A percentile compares a stretch with the other conserved stretches of the same genome.
phyloP scores from a whole-genome alignment of 2,329 filamentous ascomycete species.

The Xylaria sp. region DNA sequence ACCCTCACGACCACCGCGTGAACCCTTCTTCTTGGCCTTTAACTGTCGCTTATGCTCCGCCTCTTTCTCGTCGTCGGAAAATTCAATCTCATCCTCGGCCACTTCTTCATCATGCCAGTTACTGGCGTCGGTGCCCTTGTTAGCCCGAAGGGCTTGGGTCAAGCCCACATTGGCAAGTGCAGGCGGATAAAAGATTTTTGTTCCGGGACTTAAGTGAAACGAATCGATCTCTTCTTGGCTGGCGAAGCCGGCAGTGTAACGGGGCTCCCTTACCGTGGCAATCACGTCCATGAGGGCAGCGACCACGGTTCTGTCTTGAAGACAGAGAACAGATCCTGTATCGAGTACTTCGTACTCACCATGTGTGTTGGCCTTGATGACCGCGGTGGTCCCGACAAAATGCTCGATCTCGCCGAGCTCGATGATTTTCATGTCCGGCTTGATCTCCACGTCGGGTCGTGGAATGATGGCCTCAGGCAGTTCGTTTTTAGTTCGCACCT shows the following conservation, averaged over 20 bases:
- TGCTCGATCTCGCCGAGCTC: slow-evolving; percentile 70
- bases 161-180: slow-evolving; percentile 79
- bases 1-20: slow-evolving; percentile 35
- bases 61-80: slow-evolving; percentile 95
- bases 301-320: slow-evolving; percentile 67
- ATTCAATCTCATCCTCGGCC: slow-evolving; percentile 80
- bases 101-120: slow-evolving; percentile 94
- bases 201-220: slow-evolving; percentile 62
- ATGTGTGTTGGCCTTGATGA: slow-evolving; percentile 72
- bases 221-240: slow-evolving; percentile 62
- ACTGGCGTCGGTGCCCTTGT: slow-evolving; percentile 89
- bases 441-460: slow-evolving; percentile 75
- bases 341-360: slow-evolving; percentile 85
- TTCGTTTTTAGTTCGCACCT: slow-evolving; percentile 80
- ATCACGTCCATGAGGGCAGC: slow-evolving; percentile 81
- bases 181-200: slow-evolving; percentile 72
- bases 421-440: slow-evolving; percentile 68
- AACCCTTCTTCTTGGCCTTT: slow-evolving; percentile 58
- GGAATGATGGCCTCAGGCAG: slow-evolving; percentile 56
- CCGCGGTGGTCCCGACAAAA: slow-evolving; percentile 69
- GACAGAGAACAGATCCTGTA: slow-evolving; percentile 75
- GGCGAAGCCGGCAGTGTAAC: slow-evolving; percentile 77
- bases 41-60: slow-evolving; percentile 67
- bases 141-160: slow-evolving; percentile 69
- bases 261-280: slow-evolving; percentile 76